Base-by-base conservation (phyloP, 306 rosid genomes). In the Castanea mollissima region DNA sequence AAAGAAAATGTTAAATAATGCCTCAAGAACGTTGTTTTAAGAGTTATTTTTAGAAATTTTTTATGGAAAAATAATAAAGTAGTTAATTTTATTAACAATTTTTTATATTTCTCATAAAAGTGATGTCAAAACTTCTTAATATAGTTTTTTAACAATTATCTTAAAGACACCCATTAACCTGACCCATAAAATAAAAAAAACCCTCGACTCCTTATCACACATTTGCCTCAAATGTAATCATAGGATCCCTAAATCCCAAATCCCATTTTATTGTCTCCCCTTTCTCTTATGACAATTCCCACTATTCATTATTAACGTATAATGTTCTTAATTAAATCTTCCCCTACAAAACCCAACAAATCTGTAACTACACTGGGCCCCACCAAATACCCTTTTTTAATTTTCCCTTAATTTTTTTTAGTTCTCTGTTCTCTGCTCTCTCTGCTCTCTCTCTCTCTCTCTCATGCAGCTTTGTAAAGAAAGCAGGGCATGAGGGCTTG, bases 381-480 rank as follows among this genome's bases (percentile, higher is more conserved):
- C 95, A 87, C 86, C 75, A 73, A 72, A 82, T 64, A 14, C 51
- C 32, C 71, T 79, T 67, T 71, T 70, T 34, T 23, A 74, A 83
- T 69, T 88, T 82, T 85, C 35, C 82, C 85, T 34, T 29, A 29
- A 63, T 19, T 25, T 52, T 21, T 27, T 74, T 25, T 25, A 25
- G 13, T 56, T 29, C 20, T 75, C 69, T 76, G 51, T 82, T 65
- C 12, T 67, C 55, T 81, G 79, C 82, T 83, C 84, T 72, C 80
- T 72, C 74, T 79, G 68, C 74, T 44, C 76, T 79, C 76, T 75
- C 78, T 84, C 72, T 80, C 85, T 75, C 77, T 85, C 88, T 71
- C 87, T 86, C 90, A 78, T 84, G 90, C 86, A 78, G 87, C 87
- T 84, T 77, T 84, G 86, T 78, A 58, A 62, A 81, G 86, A 81